These are phyloP conservation scores for Fusarium austroafricanum DNA, from an alignment of 2,329 filamentous ascomycete genomes.

Conservation along the genomic window DNA sequence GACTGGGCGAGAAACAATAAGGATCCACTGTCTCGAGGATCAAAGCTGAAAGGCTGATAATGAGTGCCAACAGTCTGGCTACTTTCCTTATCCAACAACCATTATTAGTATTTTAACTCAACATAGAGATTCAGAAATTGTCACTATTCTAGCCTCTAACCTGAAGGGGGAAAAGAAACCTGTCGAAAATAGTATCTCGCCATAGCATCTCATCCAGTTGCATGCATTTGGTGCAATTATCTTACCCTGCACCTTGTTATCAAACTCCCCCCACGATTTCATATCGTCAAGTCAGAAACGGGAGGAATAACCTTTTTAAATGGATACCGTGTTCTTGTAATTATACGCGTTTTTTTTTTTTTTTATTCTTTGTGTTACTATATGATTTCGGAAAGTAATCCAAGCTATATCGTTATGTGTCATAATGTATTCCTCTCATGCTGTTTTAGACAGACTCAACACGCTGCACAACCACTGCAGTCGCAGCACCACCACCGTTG, in stretches of 20 bases:
- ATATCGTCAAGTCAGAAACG: too few relatives aligned
- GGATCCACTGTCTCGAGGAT: slow-evolving; percentile 36
- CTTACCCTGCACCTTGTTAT: not conserved
- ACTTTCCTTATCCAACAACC: too few relatives aligned
- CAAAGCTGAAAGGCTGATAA: not conserved
- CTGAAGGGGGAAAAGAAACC: too few relatives aligned
- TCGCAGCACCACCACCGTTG: slow-evolving; percentile 94
- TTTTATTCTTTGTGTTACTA: not conserved
- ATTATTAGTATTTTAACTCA: not conserved
- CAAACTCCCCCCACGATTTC: not conserved
- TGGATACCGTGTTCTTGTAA: too few relatives aligned
- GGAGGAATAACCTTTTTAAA: not conserved
- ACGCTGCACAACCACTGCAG: slow-evolving; percentile 89
- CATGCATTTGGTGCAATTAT: too few relatives aligned
- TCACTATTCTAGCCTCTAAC: too few relatives aligned
- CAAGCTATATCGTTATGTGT: not conserved
- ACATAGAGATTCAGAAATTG: not conserved
- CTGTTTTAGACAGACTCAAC: slow-evolving; percentile 67
- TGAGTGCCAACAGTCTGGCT: not conserved
- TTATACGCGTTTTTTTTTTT: slow-evolving; percentile 1
- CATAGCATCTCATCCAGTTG: not conserved
- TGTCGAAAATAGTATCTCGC: not conserved
- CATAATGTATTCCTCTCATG: not conserved
- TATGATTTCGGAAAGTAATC: not conserved
- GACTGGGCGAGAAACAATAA: slow-evolving; percentile 16